Evolutionary conservation across 1,284 basidiomycete species (phyloP).

Genomic region (Hypsizygus ulmarius): DNA sequence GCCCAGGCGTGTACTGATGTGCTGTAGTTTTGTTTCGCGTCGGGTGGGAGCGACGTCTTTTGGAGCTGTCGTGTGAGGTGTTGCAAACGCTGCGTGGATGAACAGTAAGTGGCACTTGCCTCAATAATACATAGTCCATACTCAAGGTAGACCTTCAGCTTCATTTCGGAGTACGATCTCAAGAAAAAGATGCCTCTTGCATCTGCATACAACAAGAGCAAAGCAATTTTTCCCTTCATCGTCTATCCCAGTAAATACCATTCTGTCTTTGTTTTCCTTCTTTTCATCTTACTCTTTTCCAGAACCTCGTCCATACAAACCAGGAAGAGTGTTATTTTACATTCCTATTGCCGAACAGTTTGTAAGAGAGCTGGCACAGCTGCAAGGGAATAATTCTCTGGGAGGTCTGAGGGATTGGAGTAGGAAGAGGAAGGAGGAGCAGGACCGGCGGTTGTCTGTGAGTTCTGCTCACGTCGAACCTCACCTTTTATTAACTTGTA

Average conservation of each 20-base stretch:
- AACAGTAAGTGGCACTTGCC: conserved; percentile 12
- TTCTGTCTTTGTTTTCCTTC: background rate
- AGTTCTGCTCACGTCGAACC: background rate
- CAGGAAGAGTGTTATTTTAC: conserved; percentile 19
- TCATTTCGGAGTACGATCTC: conserved; percentile 18
- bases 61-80: conserved; percentile 22
- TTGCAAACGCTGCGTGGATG: conserved; percentile 17
- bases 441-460: conserved; percentile 16
- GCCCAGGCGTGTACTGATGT: background rate
- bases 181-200: conserved; percentile 10
- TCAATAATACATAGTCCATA: background rate
- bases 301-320: conserved; percentile 20
- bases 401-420: conserved; percentile 13
- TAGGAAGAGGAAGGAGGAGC: conserved; percentile 16
- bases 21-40: conserved; percentile 14
- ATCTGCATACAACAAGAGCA: conserved; percentile 8
- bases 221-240: conserved; percentile 18
- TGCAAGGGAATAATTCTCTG: conserved; percentile 3
- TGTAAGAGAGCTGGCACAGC: conserved; percentile 10
- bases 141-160: conserved; percentile 9
- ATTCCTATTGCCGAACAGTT: conserved; percentile 14
- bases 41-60: conserved; percentile 15
- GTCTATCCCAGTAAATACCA: conserved; percentile 18
- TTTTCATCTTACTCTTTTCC: conserved; percentile 1
- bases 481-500: background rate